Evolutionary conservation across 2,329 filamentous ascomycete species (phyloP).

Genomic region (Penicillium sp.): DNA sequence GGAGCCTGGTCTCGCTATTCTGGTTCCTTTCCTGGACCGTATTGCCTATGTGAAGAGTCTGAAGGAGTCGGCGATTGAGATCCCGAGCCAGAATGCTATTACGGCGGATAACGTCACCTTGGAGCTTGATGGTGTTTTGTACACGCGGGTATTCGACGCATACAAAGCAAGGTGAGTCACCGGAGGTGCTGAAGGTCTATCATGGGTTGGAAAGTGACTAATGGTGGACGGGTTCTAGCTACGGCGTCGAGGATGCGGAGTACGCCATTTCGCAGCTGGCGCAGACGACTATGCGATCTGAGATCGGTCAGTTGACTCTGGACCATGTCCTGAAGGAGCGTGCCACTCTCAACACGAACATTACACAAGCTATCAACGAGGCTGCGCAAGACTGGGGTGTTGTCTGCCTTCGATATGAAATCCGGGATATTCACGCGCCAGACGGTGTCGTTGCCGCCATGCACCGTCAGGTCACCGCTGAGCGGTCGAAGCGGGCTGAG

Average conservation of each 20-base stretch:
- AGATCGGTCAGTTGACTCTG: slow-evolving; percentile 93
- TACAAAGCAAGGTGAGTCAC: slow-evolving; percentile 83
- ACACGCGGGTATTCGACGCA: slow-evolving; percentile 93
- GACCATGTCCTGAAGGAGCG: slow-evolving; percentile 98
- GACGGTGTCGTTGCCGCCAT: slow-evolving; percentile 92
- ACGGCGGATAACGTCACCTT: slow-evolving; percentile 98
- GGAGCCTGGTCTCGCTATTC: slow-evolving; percentile 82
- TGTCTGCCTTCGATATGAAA: slow-evolving; percentile 94
- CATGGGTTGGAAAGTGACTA: background rate
- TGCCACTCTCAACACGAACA: slow-evolving; percentile 92
- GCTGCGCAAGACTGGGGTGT: slow-evolving; percentile 96
- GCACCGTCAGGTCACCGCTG: slow-evolving; percentile 96
- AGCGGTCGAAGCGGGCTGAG: slow-evolving; percentile 95
- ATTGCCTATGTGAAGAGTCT: slow-evolving; percentile 98
- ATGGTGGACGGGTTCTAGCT: slow-evolving; percentile 54
- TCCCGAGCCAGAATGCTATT: slow-evolving; percentile 95
- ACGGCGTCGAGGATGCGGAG: slow-evolving; percentile 96
- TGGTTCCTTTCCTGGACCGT: slow-evolving; percentile 87
- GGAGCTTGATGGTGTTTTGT: slow-evolving; percentile 92
- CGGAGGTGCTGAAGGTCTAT: too few species aligned
- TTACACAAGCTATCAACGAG: slow-evolving; percentile 98
- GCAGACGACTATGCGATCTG: slow-evolving; percentile 97
- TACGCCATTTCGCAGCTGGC: slow-evolving; percentile 98
- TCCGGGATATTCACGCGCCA: slow-evolving; percentile 95
- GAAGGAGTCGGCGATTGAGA: slow-evolving; percentile 95